Base-by-base conservation (phyloP, 2,329 filamentous ascomycete genomes). In the Claviceps maximensis region DNA sequence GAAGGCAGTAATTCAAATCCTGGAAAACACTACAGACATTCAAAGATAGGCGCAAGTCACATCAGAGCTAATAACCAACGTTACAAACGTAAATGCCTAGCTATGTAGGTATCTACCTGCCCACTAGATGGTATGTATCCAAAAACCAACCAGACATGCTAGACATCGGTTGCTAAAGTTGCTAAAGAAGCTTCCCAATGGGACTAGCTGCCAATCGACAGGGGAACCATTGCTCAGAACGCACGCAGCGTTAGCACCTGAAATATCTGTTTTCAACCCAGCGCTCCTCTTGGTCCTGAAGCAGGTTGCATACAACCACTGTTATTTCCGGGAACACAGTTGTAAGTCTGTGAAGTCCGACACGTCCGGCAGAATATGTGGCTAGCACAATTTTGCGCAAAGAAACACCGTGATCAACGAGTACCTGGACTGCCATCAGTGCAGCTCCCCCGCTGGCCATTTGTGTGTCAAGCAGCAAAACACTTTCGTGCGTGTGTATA, bases 361-460 rank as follows among this genome's bases (percentile, higher is more conserved):
- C 81, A 58, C 83, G 83, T 9, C 91, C 91, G 3, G 90, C 91
- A 58, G 89, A 86, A 65, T 94, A 96, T 3, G 91, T 95, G 41
- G 95, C 90, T 65, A 97, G 84, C 36, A 96, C 87, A 58, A 98
- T 95, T 58, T 78, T 84, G 47, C 88, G 80, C 64, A 93, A 84
- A 6, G 80, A 72, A 7, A 97, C 90, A 12, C 93, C 93, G 63
- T 97, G 90, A 66, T 98, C 93, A 17, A 95, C 82, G 51, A 98
- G 73, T n/a, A 97, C 88, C 63, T 93, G 86, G 44, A 97, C 90
- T 1, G 93, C 89, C 93, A 98, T 98, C 54, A 98, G 72, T 1
- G 80, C 81, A 17, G 82, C 79, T 38, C 90, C 91, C 45, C 93
- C 93, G 56, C 85, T 90, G 27, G 88, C 89, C 86, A 97, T 96